A percentile compares a stretch with the other conserved stretches of the same genome.
Evolutionary conservation across 148 eudicot species (phyloP).

Genomic region (Heliamphora exappendiculata): DNA sequence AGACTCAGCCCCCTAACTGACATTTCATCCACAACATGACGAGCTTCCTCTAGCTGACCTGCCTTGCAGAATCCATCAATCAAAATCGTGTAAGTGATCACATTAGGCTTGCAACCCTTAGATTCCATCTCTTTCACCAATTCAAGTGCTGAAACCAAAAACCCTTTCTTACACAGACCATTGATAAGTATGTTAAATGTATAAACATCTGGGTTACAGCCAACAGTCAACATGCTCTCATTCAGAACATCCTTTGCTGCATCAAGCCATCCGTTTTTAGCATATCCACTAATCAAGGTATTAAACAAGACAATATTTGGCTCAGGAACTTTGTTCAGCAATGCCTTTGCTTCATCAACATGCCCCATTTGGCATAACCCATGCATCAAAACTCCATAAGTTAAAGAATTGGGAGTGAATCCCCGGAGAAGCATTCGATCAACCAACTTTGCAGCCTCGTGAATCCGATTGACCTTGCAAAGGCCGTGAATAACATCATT

Average conservation of each 20-base stretch:
- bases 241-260: conserved; percentile 59
- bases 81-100: conserved; percentile 57
- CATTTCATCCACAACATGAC: conserved; percentile 48
- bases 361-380: conserved; percentile 58
- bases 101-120: conserved; percentile 53
- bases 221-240: conserved; percentile 34
- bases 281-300: conserved; percentile 79
- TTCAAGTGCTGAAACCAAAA: conserved; percentile 45
- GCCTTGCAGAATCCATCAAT: conserved; percentile 69
- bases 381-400: conserved; percentile 72
- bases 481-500: conserved; percentile 76
- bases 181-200: conserved; percentile 67
- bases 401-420: conserved; percentile 51
- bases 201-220: conserved; percentile 57
- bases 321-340: conserved; percentile 61
- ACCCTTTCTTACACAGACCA: conserved; percentile 65
- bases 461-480: conserved; percentile 54
- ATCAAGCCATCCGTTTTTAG: conserved; percentile 48
- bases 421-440: conserved; percentile 81
- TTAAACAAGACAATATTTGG: conserved; percentile 63
- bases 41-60: conserved; percentile 54
- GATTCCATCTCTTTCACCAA: conserved; percentile 52
- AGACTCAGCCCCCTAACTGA: conserved; percentile 50
- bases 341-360: conserved; percentile 67
- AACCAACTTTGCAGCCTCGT: conserved; percentile 76